A percentile compares a stretch with the other conserved stretches of the same genome.
These are phyloP conservation scores for Annulohypoxylon truncatum DNA, from an alignment of 2,329 filamentous ascomycete genomes.

Conservation along the genomic window DNA sequence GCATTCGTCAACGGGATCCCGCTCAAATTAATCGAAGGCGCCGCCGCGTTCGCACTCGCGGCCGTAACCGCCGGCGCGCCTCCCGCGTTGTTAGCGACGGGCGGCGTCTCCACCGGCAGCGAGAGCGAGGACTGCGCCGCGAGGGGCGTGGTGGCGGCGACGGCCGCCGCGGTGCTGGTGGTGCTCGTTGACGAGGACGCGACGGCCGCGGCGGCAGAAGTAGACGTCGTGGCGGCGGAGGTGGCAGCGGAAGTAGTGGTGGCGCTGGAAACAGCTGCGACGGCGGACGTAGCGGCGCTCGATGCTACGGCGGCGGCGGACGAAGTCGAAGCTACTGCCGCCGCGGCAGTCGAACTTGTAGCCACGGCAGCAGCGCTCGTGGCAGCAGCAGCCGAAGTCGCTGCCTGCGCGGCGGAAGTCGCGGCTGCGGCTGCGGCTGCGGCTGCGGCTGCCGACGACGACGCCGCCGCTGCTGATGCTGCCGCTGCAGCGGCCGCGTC, in stretches of 20 bases:
- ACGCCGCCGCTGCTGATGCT: slow-evolving; percentile 14
- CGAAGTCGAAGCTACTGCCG: neutral
- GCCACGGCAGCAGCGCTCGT: neutral
- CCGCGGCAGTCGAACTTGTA: slow-evolving; percentile 1
- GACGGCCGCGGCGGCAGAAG: neutral
- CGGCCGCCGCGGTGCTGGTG: neutral
- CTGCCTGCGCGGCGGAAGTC: neutral
- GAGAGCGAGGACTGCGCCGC: slow-evolving; percentile 36
- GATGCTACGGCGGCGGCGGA: neutral
- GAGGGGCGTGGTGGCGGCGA: slow-evolving; percentile 9
- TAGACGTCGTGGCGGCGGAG: neutral
- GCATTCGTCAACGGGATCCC: slow-evolving; percentile 43
- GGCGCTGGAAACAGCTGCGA: neutral
- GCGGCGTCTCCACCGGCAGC: slow-evolving; percentile 35
- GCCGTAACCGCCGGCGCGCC: slow-evolving; percentile 26
- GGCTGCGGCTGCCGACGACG: slow-evolving; percentile 9
- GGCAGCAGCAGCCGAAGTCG: slow-evolving; percentile 3
- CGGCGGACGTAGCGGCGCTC: neutral
- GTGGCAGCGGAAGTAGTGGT: neutral
- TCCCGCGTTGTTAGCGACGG: slow-evolving; percentile 26
- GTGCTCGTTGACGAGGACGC: neutral
- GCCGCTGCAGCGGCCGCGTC: slow-evolving; percentile 10
- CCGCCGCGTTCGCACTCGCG: slow-evolving; percentile 43
- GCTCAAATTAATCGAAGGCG: slow-evolving; percentile 45
- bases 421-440: neutral